These are phyloP conservation scores for Aspergillus olivimuriae DNA, from an alignment of 495 filamentous ascomycete genomes.

Conservation along the genomic window DNA sequence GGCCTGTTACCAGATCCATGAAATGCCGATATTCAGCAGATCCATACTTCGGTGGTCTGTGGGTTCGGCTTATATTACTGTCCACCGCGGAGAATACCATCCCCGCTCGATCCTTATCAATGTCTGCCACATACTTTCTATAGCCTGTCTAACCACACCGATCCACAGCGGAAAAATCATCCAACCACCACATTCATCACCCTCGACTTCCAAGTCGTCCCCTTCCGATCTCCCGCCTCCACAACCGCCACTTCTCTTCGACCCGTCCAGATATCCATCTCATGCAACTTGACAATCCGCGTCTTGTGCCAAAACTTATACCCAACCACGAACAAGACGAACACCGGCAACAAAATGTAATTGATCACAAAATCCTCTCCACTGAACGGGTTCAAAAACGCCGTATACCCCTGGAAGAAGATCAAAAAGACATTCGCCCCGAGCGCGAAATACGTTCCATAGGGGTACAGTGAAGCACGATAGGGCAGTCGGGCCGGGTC, in stretches of 20 bases:
- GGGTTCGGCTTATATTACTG: not conserved
- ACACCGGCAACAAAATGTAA: constrained; percentile 63
- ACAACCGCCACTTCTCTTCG: constrained; percentile 32
- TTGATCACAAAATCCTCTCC: constrained; percentile 57
- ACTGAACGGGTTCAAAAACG: constrained; percentile 49
- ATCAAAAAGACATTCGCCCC: constrained; percentile 56
- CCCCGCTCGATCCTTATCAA: too few relatives aligned
- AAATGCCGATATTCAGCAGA: not conserved
- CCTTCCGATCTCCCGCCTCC: constrained; percentile 6
- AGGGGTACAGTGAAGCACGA: constrained; percentile 53
- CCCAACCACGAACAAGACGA: constrained; percentile 48
- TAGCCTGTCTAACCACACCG: not conserved
- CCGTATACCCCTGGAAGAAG: constrained; percentile 57
- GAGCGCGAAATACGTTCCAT: constrained; percentile 55
- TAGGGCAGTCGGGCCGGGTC: constrained; percentile 48
- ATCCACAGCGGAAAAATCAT: not conserved
- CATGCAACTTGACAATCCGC: constrained; percentile 39
- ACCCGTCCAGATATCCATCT: constrained; percentile 57
- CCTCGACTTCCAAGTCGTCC: constrained; percentile 11
- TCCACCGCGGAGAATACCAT: not conserved
- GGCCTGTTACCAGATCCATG: constrained; percentile 15
- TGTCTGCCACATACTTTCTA: too few relatives aligned
- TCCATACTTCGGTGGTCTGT: not conserved
- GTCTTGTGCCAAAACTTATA: constrained; percentile 59
- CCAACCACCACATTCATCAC: constrained; percentile 22